Conservation (phyloP, 495 filamentous ascomycete species). For the Xylaria longipes region DNA sequence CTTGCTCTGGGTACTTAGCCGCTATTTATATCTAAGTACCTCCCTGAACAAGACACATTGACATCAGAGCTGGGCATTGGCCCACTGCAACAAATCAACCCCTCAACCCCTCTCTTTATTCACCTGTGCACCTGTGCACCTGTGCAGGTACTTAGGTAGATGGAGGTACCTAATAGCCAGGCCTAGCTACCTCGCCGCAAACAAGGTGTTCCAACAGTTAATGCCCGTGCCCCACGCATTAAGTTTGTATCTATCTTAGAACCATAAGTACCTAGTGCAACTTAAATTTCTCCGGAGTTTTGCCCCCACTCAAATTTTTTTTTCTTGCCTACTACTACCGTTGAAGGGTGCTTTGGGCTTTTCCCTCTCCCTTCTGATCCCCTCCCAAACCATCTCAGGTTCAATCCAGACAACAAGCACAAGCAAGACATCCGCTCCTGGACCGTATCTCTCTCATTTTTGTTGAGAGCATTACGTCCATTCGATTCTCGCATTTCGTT, state of each 20-base stretch:
- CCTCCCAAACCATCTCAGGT: constrained; percentile 38
- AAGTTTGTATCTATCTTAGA: neutral
- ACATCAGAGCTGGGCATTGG: constrained; percentile 5
- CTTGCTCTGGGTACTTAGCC: neutral
- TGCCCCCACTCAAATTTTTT: constrained; percentile 44
- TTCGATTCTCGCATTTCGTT: constrained; percentile 48
- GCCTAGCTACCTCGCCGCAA: constrained; percentile 1
- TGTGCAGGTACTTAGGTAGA: neutral
- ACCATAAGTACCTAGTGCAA: constrained; percentile 7
- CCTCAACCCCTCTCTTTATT: constrained; percentile 18
- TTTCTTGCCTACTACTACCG: constrained; percentile 32
- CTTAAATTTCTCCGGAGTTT: constrained; percentile 41
- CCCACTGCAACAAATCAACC: constrained; percentile 6
- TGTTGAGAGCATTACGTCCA: constrained; percentile 49
- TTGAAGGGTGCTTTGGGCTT: constrained; percentile 32
- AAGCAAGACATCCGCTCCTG: constrained; percentile 35
- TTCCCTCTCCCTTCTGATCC: constrained; percentile 40
- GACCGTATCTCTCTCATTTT: constrained; percentile 55
- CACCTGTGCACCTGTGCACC: neutral
- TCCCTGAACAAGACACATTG: constrained; percentile 12
- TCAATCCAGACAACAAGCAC: constrained; percentile 38
- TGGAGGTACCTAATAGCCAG: constrained; percentile 4
- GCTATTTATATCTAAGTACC: neutral
- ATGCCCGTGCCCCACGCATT: neutral
- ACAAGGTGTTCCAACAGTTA: neutral